A percentile compares a stretch with the other conserved stretches of the same genome.
These are phyloP conservation scores for Microstegium vimineum DNA, from an alignment of 176 grass and related monocot species.

Conservation along the genomic window DNA sequence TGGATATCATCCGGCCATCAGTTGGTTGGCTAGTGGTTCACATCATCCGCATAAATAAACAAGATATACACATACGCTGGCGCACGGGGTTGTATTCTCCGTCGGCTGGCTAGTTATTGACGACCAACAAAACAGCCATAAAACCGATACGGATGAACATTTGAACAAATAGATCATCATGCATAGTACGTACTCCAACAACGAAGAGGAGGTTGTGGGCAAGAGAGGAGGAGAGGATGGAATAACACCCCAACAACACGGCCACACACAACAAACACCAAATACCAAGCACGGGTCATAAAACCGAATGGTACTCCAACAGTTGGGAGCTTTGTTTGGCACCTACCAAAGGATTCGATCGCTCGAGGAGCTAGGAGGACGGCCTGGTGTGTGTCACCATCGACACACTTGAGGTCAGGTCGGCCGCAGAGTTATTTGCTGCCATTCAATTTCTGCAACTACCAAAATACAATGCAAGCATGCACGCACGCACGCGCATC, in stretches of 20 bases:
- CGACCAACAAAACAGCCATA: neutral
- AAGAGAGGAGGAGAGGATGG: too few species aligned
- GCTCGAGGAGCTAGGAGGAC: neutral
- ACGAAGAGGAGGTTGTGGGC: too few species aligned
- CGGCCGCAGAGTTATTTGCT: neutral
- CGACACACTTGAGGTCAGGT: neutral
- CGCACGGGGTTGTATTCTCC: neutral
- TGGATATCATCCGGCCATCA: too few species aligned
- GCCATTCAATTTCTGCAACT: slow-evolving; percentile 2
- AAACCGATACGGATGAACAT: neutral
- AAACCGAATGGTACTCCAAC: slow-evolving; percentile 4
- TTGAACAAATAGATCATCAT: neutral
- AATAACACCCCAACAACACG: slow-evolving; percentile 3
- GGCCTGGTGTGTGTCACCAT: neutral
- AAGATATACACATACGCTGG: neutral
- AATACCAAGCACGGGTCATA: slow-evolving; percentile 19
- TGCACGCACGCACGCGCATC: neutral
- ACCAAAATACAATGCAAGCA: slow-evolving; percentile 2
- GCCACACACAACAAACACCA: slow-evolving; percentile 31
- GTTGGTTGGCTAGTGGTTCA: neutral
- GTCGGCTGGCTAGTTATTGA: neutral
- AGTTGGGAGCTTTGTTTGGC: slow-evolving; percentile 6
- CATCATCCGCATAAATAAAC: neutral
- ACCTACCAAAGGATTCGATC: neutral
- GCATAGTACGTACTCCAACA: too few species aligned